A percentile compares a stretch with the other conserved stretches of the same genome.
These are phyloP conservation scores for Cicer arietinum DNA, from an alignment of 306 rosid species.

Conservation along the genomic window DNA sequence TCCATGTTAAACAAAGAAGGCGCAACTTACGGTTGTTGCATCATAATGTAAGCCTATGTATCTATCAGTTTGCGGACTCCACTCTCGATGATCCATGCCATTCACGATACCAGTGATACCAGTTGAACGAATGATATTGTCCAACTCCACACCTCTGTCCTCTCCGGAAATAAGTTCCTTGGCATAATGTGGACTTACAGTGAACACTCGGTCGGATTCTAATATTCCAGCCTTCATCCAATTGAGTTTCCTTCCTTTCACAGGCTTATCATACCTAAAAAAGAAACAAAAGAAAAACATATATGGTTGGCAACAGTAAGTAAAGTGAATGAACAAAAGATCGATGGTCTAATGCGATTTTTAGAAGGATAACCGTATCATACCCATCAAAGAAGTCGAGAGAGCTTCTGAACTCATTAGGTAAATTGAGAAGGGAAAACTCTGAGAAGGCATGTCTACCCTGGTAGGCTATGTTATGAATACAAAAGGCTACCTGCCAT, in stretches of 20 bases:
- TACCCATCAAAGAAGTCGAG: conserved; percentile 86
- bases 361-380: conserved; percentile 23
- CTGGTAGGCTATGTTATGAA: conserved; percentile 85
- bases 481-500: conserved; percentile 74
- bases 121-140: conserved; percentile 51
- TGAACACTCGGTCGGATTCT: conserved; percentile 67
- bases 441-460: conserved; percentile 66
- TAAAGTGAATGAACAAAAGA: conserved; percentile 7
- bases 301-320: not conserved
- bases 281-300: conserved; percentile 20
- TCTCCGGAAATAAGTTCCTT: conserved; percentile 61
- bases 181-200: conserved; percentile 83
- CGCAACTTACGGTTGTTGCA: conserved; percentile 65
- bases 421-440: conserved; percentile 66
- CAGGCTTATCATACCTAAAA: conserved; percentile 60
- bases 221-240: conserved; percentile 87
- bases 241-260: conserved; percentile 77
- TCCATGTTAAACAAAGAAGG: not conserved
- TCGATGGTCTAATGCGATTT: not conserved
- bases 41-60: conserved; percentile 58
- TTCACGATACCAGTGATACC: conserved; percentile 67
- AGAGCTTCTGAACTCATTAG: conserved; percentile 58
- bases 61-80: conserved; percentile 78
- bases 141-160: conserved; percentile 69
- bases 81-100: conserved; percentile 84